Percentiles rank a stretch among this genome's conserved stretches.
Evolutionary conservation across 2,329 filamentous ascomycete genomes (phyloP).

Genomic region (Alternaria ventricosa): DNA sequence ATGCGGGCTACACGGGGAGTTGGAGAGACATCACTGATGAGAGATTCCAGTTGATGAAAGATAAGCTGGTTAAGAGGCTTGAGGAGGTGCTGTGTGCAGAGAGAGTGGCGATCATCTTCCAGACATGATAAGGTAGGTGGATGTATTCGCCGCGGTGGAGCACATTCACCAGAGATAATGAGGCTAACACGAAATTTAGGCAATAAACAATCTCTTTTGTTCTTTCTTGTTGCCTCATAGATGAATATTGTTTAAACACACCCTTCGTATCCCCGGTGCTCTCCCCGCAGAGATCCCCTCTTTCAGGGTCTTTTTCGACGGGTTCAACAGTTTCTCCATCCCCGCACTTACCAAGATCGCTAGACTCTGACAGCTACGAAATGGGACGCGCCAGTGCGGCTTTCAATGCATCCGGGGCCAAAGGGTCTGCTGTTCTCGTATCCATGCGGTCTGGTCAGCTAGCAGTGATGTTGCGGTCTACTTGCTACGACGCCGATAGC

Average conservation of each 20-base stretch:
- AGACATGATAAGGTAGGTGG: neutral
- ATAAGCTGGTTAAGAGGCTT: neutral
- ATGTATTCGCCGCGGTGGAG: neutral
- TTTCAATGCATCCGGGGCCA: neutral
- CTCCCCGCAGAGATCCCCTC: neutral
- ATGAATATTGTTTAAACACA: neutral
- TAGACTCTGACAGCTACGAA: neutral
- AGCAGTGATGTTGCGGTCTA: neutral
- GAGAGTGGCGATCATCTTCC: neutral
- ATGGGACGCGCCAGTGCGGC: neutral
- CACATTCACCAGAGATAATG: neutral
- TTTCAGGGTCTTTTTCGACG: neutral
- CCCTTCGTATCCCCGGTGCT: neutral
- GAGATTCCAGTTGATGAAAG: neutral
- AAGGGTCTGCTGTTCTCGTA: neutral
- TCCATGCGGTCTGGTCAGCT: neutral
- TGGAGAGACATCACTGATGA: neutral
- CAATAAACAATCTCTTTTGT: neutral
- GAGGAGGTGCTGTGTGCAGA: neutral
- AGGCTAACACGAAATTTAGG: neutral
- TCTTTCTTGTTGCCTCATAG: neutral
- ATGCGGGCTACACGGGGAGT: neutral
- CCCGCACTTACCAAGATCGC: neutral
- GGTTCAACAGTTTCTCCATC: neutral
- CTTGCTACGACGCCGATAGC: neutral